phyloP scores from a whole-genome alignment of 2,329 filamentous ascomycete genomes.

The Talaromyces sp. region DNA sequence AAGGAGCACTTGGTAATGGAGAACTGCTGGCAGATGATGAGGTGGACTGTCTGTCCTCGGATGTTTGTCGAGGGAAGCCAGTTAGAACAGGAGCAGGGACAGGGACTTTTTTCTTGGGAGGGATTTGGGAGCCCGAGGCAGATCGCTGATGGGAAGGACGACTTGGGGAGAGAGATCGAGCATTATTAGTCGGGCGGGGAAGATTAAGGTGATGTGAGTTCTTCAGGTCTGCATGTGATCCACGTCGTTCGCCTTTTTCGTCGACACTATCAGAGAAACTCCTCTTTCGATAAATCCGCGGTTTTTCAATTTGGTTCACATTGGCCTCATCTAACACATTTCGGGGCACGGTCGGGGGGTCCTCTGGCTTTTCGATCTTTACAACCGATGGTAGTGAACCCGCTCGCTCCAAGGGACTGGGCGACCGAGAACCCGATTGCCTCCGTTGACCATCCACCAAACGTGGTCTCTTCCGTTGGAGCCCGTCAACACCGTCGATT shows the following conservation, averaged over 20 bases:
- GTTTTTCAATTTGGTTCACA: conserved; percentile 17
- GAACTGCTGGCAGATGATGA: conserved; percentile 50
- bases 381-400: conserved; percentile 36
- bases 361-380: conserved; percentile 42
- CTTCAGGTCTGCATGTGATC: conserved; percentile 30
- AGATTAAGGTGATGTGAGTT: conserved; percentile 30
- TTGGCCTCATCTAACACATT: conserved; percentile 16
- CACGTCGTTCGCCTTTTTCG: conserved; percentile 32
- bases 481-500: conserved; percentile 27
- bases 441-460: conserved; percentile 31
- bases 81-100: conserved; percentile 45
- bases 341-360: conserved; percentile 28
- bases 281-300: conserved; percentile 35
- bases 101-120: conserved; percentile 42
- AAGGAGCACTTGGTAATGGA: conserved; percentile 43
- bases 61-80: conserved; percentile 46
- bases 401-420: conserved; percentile 30
- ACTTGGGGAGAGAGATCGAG: conserved; percentile 41
- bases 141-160: conserved; percentile 41
- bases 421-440: conserved; percentile 26
- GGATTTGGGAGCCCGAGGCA: conserved; percentile 37
- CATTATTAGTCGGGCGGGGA: conserved; percentile 32
- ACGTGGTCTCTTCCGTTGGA: conserved; percentile 34
- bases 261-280: conserved; percentile 42
- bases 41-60: conserved; percentile 49